Base-by-base conservation (phyloP, 345 rosid species). In the Eucalyptus pauciflora region DNA sequence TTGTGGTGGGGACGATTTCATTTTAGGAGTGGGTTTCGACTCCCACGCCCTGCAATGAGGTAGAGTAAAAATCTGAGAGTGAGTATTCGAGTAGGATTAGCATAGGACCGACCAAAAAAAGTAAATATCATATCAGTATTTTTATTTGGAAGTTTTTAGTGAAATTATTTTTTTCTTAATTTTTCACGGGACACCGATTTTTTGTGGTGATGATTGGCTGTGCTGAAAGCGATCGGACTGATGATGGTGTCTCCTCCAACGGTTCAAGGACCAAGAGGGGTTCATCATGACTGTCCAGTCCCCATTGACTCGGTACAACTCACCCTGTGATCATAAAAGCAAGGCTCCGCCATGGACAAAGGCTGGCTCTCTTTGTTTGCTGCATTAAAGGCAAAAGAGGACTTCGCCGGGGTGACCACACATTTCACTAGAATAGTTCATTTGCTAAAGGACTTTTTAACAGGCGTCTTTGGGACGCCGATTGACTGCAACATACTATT, bases 101-200 rank as follows among this genome's bases (percentile, higher is more conserved):
- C 33, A 33, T 33, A 33, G 2, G 33, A 33, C 33, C 33, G 33
- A 33, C 33, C 33, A 33, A 33, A 33, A 33, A 33, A 33, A 17
- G 11, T 3, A 7, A n/a, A 64, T 0, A 2, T 4, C 3, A 4
- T 31, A 31, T 4, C 0, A 16, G 25, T 0, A 8, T 9, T 9
- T 16, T 22, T 52, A 8, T 16, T 69, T 3, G 1, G 6, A 20
- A 17, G 20, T 17, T 17, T 71, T 64, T 13, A 29, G 27, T 5
- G 45, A 20, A 16, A 17, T 37, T 33, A 8, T 1, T 17, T 2
- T 17, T 9, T 17, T 33, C 22, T 18, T 69, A 18, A 71, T 37
- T 18, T 9, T 37, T 18, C 0, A 8, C 17, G 81, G 81, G 7
- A 10, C 4, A 3, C 41, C 25, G 0, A 71, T 71, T 33, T 71